Evolutionary conservation across 768 basidiomycete genomes (phyloP).

Genomic region (Pulveroboletus sp.): DNA sequence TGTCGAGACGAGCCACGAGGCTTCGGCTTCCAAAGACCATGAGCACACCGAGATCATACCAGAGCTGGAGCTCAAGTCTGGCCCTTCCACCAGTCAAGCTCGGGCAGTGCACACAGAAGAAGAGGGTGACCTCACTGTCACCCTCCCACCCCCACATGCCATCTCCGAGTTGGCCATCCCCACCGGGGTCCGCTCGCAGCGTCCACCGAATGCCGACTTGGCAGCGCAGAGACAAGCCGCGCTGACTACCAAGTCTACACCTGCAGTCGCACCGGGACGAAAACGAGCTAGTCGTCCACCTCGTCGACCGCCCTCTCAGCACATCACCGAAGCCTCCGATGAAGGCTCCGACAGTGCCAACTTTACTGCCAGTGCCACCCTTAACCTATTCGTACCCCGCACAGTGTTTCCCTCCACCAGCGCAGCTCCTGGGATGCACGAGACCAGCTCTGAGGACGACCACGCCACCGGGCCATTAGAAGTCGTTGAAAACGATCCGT

Average conservation of each 20-base stretch:
- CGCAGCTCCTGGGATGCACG: background rate
- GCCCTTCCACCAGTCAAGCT: background rate
- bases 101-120: background rate
- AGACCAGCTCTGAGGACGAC: constrained; percentile 20
- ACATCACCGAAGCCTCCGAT: constrained; percentile 23
- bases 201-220: background rate
- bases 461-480: constrained; percentile 12
- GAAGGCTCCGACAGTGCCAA: constrained; percentile 9
- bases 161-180: constrained; percentile 27
- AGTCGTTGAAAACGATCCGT: constrained; percentile 25
- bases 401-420: background rate
- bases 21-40: constrained; percentile 1
- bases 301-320: constrained; percentile 22
- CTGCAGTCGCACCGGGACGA: background rate
- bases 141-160: constrained; percentile 24
- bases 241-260: background rate
- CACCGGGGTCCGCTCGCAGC: constrained; percentile 12
- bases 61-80: background rate
- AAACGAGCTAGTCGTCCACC: constrained; percentile 2
- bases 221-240: background rate
- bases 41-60: background rate
- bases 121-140: constrained; percentile 12
- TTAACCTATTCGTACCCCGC: background rate
- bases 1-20: constrained; percentile 15
- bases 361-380: background rate